These are phyloP conservation scores for Yamadazyma jaroonii DNA, from an alignment of 1,139 yeast species.

Conservation along the genomic window DNA sequence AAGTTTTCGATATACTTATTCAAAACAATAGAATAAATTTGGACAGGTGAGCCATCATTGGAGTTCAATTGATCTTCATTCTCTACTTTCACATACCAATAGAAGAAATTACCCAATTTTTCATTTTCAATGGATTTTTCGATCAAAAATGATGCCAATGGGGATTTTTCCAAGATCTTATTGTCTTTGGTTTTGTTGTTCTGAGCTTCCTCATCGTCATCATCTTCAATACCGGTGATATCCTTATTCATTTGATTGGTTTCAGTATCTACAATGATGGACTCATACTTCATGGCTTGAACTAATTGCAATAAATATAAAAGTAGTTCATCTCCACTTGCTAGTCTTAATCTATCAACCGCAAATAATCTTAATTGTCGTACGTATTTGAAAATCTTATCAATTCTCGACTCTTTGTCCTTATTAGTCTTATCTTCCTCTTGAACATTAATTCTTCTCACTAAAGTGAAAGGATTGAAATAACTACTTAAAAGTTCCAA, in stretches of 20 bases:
- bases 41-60: conserved; percentile 9
- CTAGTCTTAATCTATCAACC: conserved; percentile 74
- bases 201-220: neutral
- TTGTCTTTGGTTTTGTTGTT: conserved; percentile 20
- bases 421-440: conserved; percentile 10
- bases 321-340: conserved; percentile 76
- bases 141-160: conserved; percentile 76
- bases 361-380: conserved; percentile 73
- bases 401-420: conserved; percentile 26
- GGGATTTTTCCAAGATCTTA: conserved; percentile 37
- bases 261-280: conserved; percentile 23
- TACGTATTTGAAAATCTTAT: conserved; percentile 33
- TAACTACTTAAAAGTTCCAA: conserved; percentile 80
- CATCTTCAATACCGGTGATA: conserved; percentile 6
- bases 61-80: conserved; percentile 59
- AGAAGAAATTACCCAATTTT: conserved; percentile 74
- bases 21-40: conserved; percentile 34
- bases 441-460: conserved; percentile 14
- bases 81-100: conserved; percentile 91
- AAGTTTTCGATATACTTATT: conserved; percentile 40
- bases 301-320: conserved; percentile 85
- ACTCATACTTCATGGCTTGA: conserved; percentile 83
- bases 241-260: conserved; percentile 7
- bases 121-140: conserved; percentile 67
- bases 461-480: conserved; percentile 44